These are phyloP conservation scores for Colletotrichum tamarilloi DNA, from an alignment of 2,329 filamentous ascomycete genomes.

Conservation along the genomic window DNA sequence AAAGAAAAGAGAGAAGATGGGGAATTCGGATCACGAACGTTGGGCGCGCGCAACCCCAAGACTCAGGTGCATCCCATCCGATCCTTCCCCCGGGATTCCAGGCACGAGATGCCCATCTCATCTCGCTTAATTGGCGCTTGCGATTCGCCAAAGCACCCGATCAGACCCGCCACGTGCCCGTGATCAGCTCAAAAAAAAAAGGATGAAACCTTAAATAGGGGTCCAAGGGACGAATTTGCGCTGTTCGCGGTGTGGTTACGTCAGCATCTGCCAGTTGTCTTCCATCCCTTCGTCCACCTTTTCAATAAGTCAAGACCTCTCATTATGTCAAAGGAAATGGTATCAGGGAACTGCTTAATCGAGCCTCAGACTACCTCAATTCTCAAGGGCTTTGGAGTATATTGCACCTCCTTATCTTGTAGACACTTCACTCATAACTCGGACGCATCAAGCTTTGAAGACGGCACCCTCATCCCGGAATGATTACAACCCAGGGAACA, in stretches of 20 bases:
- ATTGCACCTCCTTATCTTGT: no score
- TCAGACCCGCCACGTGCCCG: conserved; percentile 27
- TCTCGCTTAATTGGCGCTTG: conserved; percentile 22
- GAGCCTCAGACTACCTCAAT: no score
- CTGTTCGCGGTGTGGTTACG: not conserved
- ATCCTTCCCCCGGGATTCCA: not conserved
- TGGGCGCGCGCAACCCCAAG: not conserved
- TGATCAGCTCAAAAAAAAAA: not conserved
- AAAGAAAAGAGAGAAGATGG: conserved; percentile 1
- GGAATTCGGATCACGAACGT: not conserved
- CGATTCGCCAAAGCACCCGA: conserved; percentile 3
- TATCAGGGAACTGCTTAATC: no score
- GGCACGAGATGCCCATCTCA: not conserved
- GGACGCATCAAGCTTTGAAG: no score
- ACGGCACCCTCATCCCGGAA: no score
- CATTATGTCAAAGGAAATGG: no score
- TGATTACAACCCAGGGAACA: no score
- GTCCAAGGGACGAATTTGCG: conserved; percentile 1
- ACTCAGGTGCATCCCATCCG: not conserved
- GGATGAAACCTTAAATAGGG: conserved; percentile 16
- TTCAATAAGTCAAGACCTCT: no score
- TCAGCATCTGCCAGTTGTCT: not conserved
- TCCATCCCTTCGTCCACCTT: not conserved
- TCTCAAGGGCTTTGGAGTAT: no score
- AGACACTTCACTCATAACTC: no score